Percentiles rank a stretch among this genome's conserved stretches.
phyloP scores from a whole-genome alignment of 305 asterid species.

The Salvia sclarea region DNA sequence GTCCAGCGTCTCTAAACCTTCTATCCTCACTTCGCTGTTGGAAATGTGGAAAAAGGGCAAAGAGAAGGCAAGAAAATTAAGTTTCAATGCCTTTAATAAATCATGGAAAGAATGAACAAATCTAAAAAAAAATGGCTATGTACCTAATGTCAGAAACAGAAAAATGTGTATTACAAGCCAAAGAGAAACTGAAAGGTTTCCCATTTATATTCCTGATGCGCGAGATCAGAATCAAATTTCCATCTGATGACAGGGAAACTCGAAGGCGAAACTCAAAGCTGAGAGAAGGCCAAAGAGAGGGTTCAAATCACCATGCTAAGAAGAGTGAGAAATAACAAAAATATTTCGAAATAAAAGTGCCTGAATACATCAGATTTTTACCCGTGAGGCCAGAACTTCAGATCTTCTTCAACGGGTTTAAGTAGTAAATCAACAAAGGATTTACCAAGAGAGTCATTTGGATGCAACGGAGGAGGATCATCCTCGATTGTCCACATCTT shows the following conservation, averaged over 20 bases:
- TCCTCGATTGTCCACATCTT: conserved; percentile 79
- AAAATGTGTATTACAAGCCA: conserved; percentile 81
- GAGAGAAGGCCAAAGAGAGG: conserved; percentile 25
- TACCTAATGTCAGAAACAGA: conserved; percentile 96
- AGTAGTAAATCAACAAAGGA: conserved; percentile 80
- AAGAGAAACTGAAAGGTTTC: conserved; percentile 89
- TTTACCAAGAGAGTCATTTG: conserved; percentile 63
- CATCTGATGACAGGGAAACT: conserved; percentile 72
- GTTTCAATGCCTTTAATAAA: background rate
- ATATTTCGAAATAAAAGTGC: background rate
- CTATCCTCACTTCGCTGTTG: conserved; percentile 87
- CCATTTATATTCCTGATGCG: conserved; percentile 85
- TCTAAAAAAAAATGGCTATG: conserved; percentile 2
- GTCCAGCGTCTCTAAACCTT: conserved; percentile 93
- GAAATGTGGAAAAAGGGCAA: background rate
- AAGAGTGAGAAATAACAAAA: too few species aligned
- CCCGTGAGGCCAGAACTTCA: conserved; percentile 92
- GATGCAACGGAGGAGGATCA: conserved; percentile 76
- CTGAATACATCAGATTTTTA: conserved; percentile 26
- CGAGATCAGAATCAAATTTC: conserved; percentile 78
- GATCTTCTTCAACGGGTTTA: conserved; percentile 85
- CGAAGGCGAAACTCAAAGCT: conserved; percentile 91
- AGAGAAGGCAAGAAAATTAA: background rate
- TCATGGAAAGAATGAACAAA: background rate
- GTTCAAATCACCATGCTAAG: conserved; percentile 16